Base-by-base conservation (phyloP, 108 stramenopile species). In the Cyclotella sp. region DNA sequence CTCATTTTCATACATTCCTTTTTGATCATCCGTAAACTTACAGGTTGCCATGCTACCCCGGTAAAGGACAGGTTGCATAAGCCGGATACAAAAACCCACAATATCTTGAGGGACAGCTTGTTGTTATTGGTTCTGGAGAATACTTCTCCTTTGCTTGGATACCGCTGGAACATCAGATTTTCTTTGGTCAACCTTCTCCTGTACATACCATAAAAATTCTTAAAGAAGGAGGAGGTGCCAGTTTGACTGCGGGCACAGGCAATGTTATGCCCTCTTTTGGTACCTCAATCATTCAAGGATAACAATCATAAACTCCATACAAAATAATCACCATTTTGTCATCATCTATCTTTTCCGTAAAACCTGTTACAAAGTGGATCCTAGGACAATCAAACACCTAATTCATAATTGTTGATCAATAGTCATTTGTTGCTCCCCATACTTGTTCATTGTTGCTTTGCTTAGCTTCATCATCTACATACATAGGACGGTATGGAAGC, bases 131-230 rank as follows among this genome's bases (percentile, higher is more conserved):
- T 3, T 69, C 85, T 60, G 80, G 80, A 58, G 89, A 93, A 12
- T 93, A 91, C 77, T 93, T 93, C 73, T 82, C 79, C 65, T 91
- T 93, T 64, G 93, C 93, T 4, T 93, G 93, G 93, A 77, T 93
- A 6, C 92, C 92, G 7, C 89, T 88, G 40, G 86, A 86, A 65
- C 85, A 86, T 63, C 88, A 89, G 62, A 93, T 93, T 46, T 93
- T 93, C 79, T 93, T 93, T 44, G 92, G 92, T 41, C 53, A 90
- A n/a, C 93, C 93, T 24, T 85, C 83, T 13, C 89, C 93, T 13
- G 93, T 91, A 44, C 13, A 82, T 10, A 68, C 77, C 4, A 47
- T 85, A 41, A 73, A 69, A 58, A 85, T 85, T 81, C 81, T 92
- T 15, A 76, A 87, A 26, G 89, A 93, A 52, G 77, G 79, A 16